Evolutionary conservation across 441 rosid species (phyloP).

Genomic region (Brassica hybrid): DNA sequence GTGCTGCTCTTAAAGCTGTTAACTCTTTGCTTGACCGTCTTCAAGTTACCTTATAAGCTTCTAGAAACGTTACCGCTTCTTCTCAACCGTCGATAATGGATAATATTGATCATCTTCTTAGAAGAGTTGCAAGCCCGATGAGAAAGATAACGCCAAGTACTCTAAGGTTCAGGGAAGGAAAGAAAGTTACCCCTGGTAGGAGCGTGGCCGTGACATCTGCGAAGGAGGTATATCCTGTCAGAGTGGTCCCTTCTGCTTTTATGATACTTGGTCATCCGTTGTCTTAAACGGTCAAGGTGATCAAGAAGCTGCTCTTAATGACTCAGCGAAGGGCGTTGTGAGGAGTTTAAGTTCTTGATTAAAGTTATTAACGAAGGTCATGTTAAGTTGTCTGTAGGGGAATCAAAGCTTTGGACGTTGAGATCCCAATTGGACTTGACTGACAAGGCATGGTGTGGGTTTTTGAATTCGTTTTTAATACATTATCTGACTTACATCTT

Average conservation of each 20-base stretch:
- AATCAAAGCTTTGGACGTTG: conserved; percentile 62
- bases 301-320: conserved; percentile 73
- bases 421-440: conserved; percentile 81
- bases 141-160: conserved; percentile 51
- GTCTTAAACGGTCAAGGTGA: conserved; percentile 89
- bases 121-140: conserved; percentile 77
- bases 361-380: conserved; percentile 80
- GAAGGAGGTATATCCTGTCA: conserved; percentile 80
- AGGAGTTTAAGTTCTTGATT: conserved; percentile 76
- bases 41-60: conserved; percentile 69
- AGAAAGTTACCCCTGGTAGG: conserved; percentile 44
- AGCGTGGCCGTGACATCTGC: conserved; percentile 45
- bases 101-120: conserved; percentile 88
- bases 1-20: conserved; percentile 58
- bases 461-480: conserved; percentile 80
- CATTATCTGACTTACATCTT: no score
- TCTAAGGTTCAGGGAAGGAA: conserved; percentile 53
- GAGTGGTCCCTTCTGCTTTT: conserved; percentile 91
- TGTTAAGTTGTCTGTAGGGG: conserved; percentile 52
- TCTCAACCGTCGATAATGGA: conserved; percentile 50
- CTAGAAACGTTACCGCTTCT: conserved; percentile 42
- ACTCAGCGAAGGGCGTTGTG: conserved; percentile 68
- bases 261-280: conserved; percentile 95
- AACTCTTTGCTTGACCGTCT: conserved; percentile 79
- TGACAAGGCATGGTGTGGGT: conserved; percentile 87